Base-by-base conservation (phyloP, 495 filamentous ascomycete species). In the Xylaria sp. region DNA sequence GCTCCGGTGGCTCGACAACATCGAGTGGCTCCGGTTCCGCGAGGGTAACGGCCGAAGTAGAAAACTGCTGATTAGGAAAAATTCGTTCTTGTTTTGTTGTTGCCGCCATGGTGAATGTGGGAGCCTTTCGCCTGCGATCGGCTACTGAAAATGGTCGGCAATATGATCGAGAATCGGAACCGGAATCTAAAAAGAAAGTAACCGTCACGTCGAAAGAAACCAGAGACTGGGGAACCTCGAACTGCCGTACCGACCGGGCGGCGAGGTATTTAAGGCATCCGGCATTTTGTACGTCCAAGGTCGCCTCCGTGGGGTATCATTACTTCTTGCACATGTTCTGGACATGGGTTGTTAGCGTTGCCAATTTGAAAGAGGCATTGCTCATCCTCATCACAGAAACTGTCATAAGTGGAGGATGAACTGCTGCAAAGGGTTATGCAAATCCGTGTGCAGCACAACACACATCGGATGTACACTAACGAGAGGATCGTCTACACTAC, bases 41-140 rank as follows among this genome's bases (percentile, higher is more conserved):
- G 12, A 70, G 35, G 24, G 68, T 70, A 21, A 63, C 58, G 46
- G 55, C 58, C 14, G 68, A 70, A 57, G 58, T 63, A 52, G 58
- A 70, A 33, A 63, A 62, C 26, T 61, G 68, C 14, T 63, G 58
- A 43, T 70, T 62, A 55, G 68, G 58, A 24, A 53, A 44, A 53
- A 63, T 40, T 11, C 58, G 68, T 43, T 70, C 5, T 63, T 63
- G 58, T 55, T 31, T 48, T 63, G 59, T 55, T 43, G 55, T 9
- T 52, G 57, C 57, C 59, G 68, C 68, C 68, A 70, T 70, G 9
- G 68, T 70, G 58, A 69, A 69, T 46, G 43, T 37, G 37, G 26
- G 55, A 61, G 58, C 58, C 68, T 70, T 53, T 70, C 68, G 68
- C 68, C 68, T 43, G 68, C 68, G 68, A 70, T 70, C 46, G 58